Evolutionary conservation across 2,329 filamentous ascomycete species (phyloP).

Genomic region (Leptographium procerum): DNA sequence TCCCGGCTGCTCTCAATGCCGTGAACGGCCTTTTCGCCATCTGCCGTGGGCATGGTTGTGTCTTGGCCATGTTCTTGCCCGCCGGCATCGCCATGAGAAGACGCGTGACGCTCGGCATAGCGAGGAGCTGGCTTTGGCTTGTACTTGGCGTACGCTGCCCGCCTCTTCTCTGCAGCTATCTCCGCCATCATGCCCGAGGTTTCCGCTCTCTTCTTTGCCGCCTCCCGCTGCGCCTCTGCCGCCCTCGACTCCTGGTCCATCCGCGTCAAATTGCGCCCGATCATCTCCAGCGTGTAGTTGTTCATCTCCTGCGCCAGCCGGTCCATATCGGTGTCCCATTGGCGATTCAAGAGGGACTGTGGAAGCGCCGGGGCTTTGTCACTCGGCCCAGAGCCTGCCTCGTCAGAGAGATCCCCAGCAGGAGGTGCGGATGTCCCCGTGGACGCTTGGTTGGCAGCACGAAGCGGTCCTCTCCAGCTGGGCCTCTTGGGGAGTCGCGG

Average conservation of each 20-base stretch:
- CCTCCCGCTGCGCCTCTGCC: constrained; percentile 6
- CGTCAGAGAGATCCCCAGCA: background rate
- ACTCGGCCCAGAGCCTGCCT: background rate
- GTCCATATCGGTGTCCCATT: constrained; percentile 32
- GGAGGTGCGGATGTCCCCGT: constrained; percentile 1
- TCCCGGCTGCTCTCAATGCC: background rate
- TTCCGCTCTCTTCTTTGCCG: constrained; percentile 11
- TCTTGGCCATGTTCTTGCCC: background rate
- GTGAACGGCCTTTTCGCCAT: background rate
- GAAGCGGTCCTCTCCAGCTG: constrained; percentile 3
- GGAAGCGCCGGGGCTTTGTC: background rate
- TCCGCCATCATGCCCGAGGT: background rate
- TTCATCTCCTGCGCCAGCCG: constrained; percentile 44
- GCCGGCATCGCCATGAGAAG: background rate
- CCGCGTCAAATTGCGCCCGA: constrained; percentile 38
- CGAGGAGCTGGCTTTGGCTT: constrained; percentile 8
- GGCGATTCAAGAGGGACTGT: constrained; percentile 2
- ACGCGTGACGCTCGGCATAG: constrained; percentile 10
- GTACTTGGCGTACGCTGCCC: constrained; percentile 10
- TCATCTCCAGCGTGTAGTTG: constrained; percentile 46
- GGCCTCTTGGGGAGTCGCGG: constrained; percentile 9
- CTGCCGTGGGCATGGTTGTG: background rate
- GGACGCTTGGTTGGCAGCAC: background rate
- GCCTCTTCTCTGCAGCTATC: constrained; percentile 6
- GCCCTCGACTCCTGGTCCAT: constrained; percentile 25